Base-by-base conservation (phyloP, 169 alveolate species). In the Cardiosporidium cionae region DNA sequence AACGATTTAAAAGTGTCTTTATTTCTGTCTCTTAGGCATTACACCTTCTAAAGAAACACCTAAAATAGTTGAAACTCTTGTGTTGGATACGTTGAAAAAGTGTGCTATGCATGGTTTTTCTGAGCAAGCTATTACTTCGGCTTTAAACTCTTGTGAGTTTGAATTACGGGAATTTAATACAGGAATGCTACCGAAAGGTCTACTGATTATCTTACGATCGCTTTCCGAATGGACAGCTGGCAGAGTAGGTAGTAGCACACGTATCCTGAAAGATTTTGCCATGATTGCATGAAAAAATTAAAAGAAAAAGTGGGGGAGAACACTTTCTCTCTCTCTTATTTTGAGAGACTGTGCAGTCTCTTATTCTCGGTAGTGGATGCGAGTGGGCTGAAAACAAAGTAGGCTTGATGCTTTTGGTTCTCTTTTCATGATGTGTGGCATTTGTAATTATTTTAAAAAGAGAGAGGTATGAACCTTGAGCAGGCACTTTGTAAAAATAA, bases 161-260 rank as follows among this genome's bases (percentile, higher is more conserved):
- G 22, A 23, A 0, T 36, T 76, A 7, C 52, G 82, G 6, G 82
- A 76, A 22, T 62, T 68, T 29, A 76, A 68, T 44, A 76, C 78
- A 3, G 82, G 77, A 25, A 58, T 52, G 32, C 62, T 68, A 27
- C 82, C 82, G 16, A 67, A 31, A 25, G 82, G 82, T 27, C 65
- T 76, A 31, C 53, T 58, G 5, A 9, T 76, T n/a, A 68, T 68
- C 0, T 67, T 52, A 4, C 63, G 35, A 7, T 68, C 69, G 72
- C 31, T 25, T 3, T 16, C 65, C 9, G 72, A 52, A 33, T 66
- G 71, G 68, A 66, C n/a, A 23, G 22, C 22, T 31, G 81, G 67
- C n/a, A 29, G 81, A 22, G 79, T 72, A 44, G 22, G 31, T 2
- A 16, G n/a, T 1, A 3, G 16, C 6, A 53, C 1, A 16, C 33